A percentile compares a stretch with the other conserved stretches of the same genome.
Conservation (phyloP, 139 green algal genomes). For the Chlorella sp. region DNA sequence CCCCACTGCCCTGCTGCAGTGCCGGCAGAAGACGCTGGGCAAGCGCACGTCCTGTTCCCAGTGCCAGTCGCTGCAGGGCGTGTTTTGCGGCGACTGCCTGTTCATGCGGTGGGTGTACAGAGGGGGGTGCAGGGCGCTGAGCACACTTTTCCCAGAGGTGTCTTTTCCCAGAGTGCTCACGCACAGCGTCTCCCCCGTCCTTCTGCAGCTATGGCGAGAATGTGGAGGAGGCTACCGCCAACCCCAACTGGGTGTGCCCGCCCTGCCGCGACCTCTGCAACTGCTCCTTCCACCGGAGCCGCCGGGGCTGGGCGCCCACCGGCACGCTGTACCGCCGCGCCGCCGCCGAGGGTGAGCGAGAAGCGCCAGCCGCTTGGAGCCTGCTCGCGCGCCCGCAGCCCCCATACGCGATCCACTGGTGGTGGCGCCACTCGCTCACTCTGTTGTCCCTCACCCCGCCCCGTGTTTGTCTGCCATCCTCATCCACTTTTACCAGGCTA, state of each 20-base stretch:
- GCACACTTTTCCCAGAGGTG: no score
- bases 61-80: conserved; percentile 51
- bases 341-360: conserved; percentile 35
- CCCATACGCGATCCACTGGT: no score
- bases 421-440: no score
- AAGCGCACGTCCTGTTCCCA: conserved; percentile 36
- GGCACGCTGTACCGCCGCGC: conserved; percentile 61
- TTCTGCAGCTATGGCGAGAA: conserved; percentile 78
- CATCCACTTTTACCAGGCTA: conserved; percentile 52
- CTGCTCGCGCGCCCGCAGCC: no score
- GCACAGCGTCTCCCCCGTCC: no score
- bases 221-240: conserved; percentile 54
- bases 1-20: no score
- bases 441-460: no score
- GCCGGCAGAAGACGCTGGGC: conserved; percentile 42
- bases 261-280: conserved; percentile 82
- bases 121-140: no score
- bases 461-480: no score
- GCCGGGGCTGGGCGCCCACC: conserved; percentile 64
- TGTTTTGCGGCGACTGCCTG: conserved; percentile 84
- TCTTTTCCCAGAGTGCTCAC: no score
- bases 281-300: conserved; percentile 71
- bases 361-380: no score
- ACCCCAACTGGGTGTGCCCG: conserved; percentile 69
- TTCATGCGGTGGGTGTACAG: no score